phyloP scores from a whole-genome alignment of 768 basidiomycete species.

The Naganishia kalamii region DNA sequence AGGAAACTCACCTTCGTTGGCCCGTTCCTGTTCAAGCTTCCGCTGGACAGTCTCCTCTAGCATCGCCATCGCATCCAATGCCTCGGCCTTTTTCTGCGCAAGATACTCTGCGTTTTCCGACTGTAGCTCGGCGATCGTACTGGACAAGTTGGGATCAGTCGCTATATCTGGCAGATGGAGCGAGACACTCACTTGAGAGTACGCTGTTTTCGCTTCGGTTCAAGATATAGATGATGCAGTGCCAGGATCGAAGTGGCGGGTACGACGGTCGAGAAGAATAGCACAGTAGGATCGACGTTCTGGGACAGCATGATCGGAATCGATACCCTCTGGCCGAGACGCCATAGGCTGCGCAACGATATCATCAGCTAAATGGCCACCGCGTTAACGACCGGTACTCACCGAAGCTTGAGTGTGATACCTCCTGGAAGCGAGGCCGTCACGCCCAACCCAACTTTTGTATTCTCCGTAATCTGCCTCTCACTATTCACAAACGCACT shows the following conservation, averaged over 20 bases:
- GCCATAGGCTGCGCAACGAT: slow-evolving; percentile 32
- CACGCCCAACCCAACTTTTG: slow-evolving; percentile 38
- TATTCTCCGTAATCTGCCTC: slow-evolving; percentile 42
- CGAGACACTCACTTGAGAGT: slow-evolving; percentile 36
- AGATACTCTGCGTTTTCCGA: slow-evolving; percentile 61
- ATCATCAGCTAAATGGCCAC: neutral
- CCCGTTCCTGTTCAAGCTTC: slow-evolving; percentile 60
- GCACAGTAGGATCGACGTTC: slow-evolving; percentile 39
- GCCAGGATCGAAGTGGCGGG: slow-evolving; percentile 45
- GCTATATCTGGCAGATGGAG: slow-evolving; percentile 19
- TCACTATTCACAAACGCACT: slow-evolving; percentile 43
- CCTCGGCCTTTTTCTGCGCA: slow-evolving; percentile 58
- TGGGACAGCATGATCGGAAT: slow-evolving; percentile 44
- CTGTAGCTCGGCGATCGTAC: slow-evolving; percentile 63
- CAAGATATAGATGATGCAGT: slow-evolving; percentile 45
- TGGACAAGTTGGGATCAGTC: slow-evolving; percentile 38
- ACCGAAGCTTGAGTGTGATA: slow-evolving; percentile 40
- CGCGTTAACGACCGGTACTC: neutral
- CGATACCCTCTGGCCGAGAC: slow-evolving; percentile 47
- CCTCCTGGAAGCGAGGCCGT: slow-evolving; percentile 38
- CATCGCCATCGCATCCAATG: slow-evolving; percentile 58
- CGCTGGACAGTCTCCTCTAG: slow-evolving; percentile 64
- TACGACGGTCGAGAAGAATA: slow-evolving; percentile 40
- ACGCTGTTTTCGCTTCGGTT: slow-evolving; percentile 38
- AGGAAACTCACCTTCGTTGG: slow-evolving; percentile 57